phyloP scores from a whole-genome alignment of 164 flowering plant species.

The Vitis labrusca region DNA sequence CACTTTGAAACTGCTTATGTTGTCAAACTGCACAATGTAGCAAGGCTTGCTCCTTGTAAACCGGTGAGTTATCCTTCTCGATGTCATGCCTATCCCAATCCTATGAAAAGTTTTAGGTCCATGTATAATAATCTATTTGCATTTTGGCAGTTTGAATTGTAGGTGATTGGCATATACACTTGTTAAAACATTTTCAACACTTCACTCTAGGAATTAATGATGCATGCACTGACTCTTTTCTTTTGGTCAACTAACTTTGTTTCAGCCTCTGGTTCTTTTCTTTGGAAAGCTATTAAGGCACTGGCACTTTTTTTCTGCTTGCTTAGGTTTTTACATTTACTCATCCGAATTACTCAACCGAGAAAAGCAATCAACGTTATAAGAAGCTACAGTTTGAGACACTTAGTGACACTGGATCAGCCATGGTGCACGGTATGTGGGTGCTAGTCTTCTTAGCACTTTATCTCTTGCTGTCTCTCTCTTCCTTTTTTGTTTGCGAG shows the following conservation, averaged over 20 bases:
- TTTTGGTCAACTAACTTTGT: no score
- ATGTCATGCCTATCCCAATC: no score
- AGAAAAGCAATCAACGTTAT: constrained; percentile 73
- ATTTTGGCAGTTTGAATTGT: background rate
- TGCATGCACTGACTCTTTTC: no score
- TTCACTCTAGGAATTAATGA: no score
- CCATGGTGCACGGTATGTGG: constrained; percentile 82
- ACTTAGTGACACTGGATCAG: constrained; percentile 81
- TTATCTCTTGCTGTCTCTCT: background rate
- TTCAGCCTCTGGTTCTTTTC: no score
- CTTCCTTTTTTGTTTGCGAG: background rate
- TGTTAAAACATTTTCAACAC: no score
- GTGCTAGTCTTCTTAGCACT: background rate
- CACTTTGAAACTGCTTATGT: constrained; percentile 99
- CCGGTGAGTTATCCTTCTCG: constrained; percentile 53
- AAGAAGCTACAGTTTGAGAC: constrained; percentile 72
- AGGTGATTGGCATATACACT: no score
- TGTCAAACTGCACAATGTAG: constrained; percentile 88
- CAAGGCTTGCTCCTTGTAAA: constrained; percentile 83
- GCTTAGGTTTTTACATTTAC: constrained; percentile 81
- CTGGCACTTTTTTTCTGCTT: constrained; percentile 7
- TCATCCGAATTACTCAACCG: constrained; percentile 67
- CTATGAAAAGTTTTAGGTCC: no score
- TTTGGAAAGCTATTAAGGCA: background rate
- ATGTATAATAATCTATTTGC: background rate